Evolutionary conservation across 805 yeast species (phyloP), one percentile per base, ranked within the genome.

Genomic region (Dipodascopsis tothii): DNA sequence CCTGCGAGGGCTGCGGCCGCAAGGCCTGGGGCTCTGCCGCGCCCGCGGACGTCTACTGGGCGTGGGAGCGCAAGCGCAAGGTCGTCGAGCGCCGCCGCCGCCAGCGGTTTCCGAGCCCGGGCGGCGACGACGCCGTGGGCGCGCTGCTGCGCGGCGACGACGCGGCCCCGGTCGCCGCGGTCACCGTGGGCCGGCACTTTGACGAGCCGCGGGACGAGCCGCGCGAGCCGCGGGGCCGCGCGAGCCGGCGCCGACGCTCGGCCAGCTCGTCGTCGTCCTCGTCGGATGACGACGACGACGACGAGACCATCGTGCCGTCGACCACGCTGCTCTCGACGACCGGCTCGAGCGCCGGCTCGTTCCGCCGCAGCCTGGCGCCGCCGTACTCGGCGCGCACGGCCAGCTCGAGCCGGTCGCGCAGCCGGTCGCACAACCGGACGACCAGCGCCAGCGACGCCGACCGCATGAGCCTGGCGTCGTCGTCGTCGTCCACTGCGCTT

Each of bases 1-100:
- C 34, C 23, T 55, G 58, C 39, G 56, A 51, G 40, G 40, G 46
- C 9, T 54, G 58, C 37, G 58, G 58, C 11, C 37, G 39, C 25
- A 41, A 43, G 32, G 41, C 50, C n/a, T 50, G 52, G 47, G 58
- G 58, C 3, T 27, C 45, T 3, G 50, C 49, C 19, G 56, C 48
- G 20, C 43, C 52, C 4, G 37, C 38, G 36, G 41, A 27, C 14
- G 42, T 46, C 6, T 37, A 11, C 21, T 37, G 37, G 9, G 53
- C 53, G 11, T 49, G 53, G 53, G 47, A 49, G 35, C 43, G 43
- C 19, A 49, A 46, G 41, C 41, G 39, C 14, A n/a, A 11, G 3
- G 49, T 39, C 20, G 27, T 11, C 19, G 43, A 44, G 35, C 19
- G 35, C 27, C 21, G 37, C 25, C 38, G 37, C 30, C 35, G 39